phyloP scores from a whole-genome alignment of 2,329 filamentous ascomycete species.

The Myriosclerotinia curreyana region DNA sequence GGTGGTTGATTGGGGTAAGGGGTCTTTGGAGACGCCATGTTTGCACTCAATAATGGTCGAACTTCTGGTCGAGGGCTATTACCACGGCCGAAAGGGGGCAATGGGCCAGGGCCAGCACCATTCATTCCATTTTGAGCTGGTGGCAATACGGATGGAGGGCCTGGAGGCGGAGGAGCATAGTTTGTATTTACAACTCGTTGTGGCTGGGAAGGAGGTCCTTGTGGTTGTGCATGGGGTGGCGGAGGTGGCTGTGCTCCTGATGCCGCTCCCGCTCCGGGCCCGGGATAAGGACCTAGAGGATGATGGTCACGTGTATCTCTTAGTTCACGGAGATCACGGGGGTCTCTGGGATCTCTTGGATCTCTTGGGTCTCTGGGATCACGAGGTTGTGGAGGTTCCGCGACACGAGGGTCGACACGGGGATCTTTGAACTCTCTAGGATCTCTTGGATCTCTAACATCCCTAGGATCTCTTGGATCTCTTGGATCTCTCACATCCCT shows the following conservation, averaged over 20 bases:
- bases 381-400: constrained; percentile 35
- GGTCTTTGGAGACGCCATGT: constrained; percentile 87
- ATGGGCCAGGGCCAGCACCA: constrained; percentile 36
- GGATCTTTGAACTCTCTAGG: constrained; percentile 8
- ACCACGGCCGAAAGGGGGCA: constrained; percentile 71
- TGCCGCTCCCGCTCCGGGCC: constrained; percentile 26
- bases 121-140: constrained; percentile 43
- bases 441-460: constrained; percentile 7
- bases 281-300: constrained; percentile 36
- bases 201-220: constrained; percentile 42
- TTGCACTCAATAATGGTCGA: constrained; percentile 76
- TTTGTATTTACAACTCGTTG: constrained; percentile 60
- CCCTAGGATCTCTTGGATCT: constrained; percentile 8
- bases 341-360: constrained; percentile 11
- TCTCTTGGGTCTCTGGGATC: constrained; percentile 28
- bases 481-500: constrained; percentile 8
- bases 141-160: constrained; percentile 44
- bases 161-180: constrained; percentile 47
- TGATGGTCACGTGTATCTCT: constrained; percentile 29
- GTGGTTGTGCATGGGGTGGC: constrained; percentile 30
- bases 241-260: constrained; percentile 40
- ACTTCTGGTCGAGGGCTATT: constrained; percentile 82
- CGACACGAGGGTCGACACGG: constrained; percentile 24
- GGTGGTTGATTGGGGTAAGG: constrained; percentile 76
- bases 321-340: constrained; percentile 10